phyloP scores from a whole-genome alignment of 2,329 filamentous ascomycete species.

The Scorias spongiosa region DNA sequence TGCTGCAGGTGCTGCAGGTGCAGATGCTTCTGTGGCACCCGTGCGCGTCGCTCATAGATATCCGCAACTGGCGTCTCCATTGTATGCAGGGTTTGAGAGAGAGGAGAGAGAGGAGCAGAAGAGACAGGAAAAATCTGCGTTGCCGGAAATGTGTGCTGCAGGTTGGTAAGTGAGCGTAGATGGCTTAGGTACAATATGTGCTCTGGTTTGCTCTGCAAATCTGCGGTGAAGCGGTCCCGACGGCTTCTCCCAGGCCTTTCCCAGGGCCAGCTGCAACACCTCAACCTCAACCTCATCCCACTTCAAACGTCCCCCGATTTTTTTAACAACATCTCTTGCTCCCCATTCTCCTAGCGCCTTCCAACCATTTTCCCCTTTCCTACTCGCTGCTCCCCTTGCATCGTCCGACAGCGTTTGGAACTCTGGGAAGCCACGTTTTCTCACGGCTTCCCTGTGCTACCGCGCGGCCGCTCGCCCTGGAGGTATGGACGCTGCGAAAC shows the following conservation, averaged over 20 bases:
- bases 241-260: too few relatives aligned
- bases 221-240: not conserved
- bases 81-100: too few relatives aligned
- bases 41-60: not conserved
- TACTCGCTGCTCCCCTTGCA: too few relatives aligned
- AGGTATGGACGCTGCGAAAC: not conserved
- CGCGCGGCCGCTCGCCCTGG: not conserved
- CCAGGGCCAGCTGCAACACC: too few relatives aligned
- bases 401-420: too few relatives aligned
- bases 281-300: too few relatives aligned
- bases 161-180: not conserved
- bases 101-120: too few relatives aligned
- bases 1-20: not conserved
- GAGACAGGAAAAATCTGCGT: not conserved
- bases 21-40: not conserved
- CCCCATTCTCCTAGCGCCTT: too few relatives aligned
- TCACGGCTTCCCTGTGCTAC: not conserved
- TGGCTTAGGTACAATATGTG: not conserved
- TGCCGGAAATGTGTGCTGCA: not conserved
- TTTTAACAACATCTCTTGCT: too few relatives aligned
- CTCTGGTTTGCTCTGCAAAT: not conserved
- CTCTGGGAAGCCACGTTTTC: not conserved
- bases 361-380: too few relatives aligned
- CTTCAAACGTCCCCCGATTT: too few relatives aligned
- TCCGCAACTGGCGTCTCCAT: too few relatives aligned